Conservation (phyloP, 768 basidiomycete genomes). For the Sarcodon aspratus region DNA sequence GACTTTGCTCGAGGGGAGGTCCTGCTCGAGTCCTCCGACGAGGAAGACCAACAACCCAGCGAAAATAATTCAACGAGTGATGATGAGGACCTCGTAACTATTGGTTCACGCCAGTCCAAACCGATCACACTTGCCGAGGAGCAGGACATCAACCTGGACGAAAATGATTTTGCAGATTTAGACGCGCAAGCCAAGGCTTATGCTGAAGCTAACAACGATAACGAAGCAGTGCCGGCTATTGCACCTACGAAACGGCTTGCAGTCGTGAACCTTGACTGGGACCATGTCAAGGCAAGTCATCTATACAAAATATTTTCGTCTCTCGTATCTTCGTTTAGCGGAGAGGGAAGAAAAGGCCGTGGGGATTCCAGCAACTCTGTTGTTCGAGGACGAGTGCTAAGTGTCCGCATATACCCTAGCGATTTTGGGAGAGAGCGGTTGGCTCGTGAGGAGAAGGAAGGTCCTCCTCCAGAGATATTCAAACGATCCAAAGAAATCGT, state of each 20-base stretch:
- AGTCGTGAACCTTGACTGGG: slow-evolving; percentile 96
- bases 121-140: slow-evolving; percentile 30
- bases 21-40: slow-evolving; percentile 80
- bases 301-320: slow-evolving; percentile 91
- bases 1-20: slow-evolving; percentile 91
- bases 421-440: slow-evolving; percentile 86
- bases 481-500: slow-evolving; percentile 30
- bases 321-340: slow-evolving; percentile 43
- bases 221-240: slow-evolving; percentile 25
- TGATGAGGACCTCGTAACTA: slow-evolving; percentile 31
- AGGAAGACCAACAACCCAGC: slow-evolving; percentile 36
- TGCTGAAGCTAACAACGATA: slow-evolving; percentile 31
- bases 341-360: slow-evolving; percentile 25
- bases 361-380: slow-evolving; percentile 18
- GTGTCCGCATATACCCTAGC: slow-evolving; percentile 83
- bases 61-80: slow-evolving; percentile 24
- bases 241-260: slow-evolving; percentile 64
- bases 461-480: slow-evolving; percentile 82
- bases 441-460: slow-evolving; percentile 79
- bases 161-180: slow-evolving; percentile 56
- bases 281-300: slow-evolving; percentile 82
- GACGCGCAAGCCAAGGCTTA: slow-evolving; percentile 67
- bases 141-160: slow-evolving; percentile 69
- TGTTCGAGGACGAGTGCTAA: slow-evolving; percentile 56
- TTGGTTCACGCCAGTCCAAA: slow-evolving; percentile 35